These are phyloP conservation scores for Cardamine chenopodiifolia DNA, from an alignment of 345 rosid genomes.

Conservation along the genomic window DNA sequence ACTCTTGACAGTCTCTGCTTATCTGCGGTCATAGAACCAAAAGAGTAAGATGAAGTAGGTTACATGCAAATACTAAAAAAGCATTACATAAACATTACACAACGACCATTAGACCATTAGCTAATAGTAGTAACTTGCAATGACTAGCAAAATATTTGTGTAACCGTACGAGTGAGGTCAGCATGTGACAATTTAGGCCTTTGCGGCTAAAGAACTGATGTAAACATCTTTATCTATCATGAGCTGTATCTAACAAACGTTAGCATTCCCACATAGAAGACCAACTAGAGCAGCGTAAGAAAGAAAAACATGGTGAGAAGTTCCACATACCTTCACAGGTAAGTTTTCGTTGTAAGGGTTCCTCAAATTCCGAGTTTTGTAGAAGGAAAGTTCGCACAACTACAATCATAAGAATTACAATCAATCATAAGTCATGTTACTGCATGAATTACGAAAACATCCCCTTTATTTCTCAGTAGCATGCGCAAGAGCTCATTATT, in stretches of 20 bases:
- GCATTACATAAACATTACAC: constrained; percentile 10
- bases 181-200: constrained; percentile 11
- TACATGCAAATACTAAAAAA: neutral
- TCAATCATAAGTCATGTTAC: constrained; percentile 29
- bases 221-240: neutral
- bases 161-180: constrained; percentile 4
- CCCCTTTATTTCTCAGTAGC: neutral
- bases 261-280: neutral
- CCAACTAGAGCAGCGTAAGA: constrained; percentile 9
- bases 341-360: constrained; percentile 97
- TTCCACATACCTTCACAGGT: constrained; percentile 83
- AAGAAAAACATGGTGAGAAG: constrained; percentile 13
- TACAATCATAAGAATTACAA: constrained; percentile 49
- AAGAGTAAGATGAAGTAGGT: constrained; percentile 32
- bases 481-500: constrained; percentile 9
- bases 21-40: constrained; percentile 56
- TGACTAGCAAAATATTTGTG: constrained; percentile 8
- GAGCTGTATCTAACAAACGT: constrained; percentile 6
- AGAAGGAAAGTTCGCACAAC: constrained; percentile 95
- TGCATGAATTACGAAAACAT: constrained; percentile 1
- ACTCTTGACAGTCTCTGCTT: constrained; percentile 99
- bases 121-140: constrained; percentile 10
- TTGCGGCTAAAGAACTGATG: neutral
- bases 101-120: constrained; percentile 23
- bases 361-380: constrained; percentile 89